A percentile compares a stretch with the other conserved stretches of the same genome.
phyloP scores from a whole-genome alignment of 805 yeast species.

The Tetrapisispora namnaoensis region DNA sequence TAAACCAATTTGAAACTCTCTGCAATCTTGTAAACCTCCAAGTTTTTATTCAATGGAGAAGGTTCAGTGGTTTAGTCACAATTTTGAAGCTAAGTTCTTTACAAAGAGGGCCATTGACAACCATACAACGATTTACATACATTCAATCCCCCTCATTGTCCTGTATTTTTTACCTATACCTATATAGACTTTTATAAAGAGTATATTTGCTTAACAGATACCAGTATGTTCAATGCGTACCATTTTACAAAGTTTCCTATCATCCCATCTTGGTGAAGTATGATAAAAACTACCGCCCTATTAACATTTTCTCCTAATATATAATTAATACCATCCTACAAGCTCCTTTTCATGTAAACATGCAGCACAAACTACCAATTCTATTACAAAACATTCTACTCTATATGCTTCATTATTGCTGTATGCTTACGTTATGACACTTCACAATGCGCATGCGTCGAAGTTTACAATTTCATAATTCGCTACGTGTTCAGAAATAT shows the following conservation, averaged over 20 bases:
- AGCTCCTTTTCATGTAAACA: not conserved
- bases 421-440: not conserved
- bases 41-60: not conserved
- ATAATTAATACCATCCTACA: not conserved
- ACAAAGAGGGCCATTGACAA: not conserved
- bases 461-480: not conserved
- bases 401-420: too few species aligned
- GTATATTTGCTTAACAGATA: not conserved
- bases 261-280: too few species aligned
- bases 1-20: not conserved
- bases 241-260: not conserved
- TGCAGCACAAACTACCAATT: not conserved
- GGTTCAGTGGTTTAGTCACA: not conserved
- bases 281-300: too few species aligned
- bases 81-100: not conserved
- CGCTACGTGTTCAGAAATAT: not conserved
- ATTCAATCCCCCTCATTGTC: not conserved
- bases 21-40: not conserved
- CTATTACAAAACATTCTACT: too few species aligned
- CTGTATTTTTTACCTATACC: not conserved
- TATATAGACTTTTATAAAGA: not conserved
- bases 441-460: not conserved
- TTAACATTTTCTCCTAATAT: too few species aligned
- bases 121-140: too few species aligned
- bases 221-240: not conserved